These are phyloP conservation scores for Bombardia bombarda DNA, from an alignment of 495 filamentous ascomycete species.

Conservation along the genomic window DNA sequence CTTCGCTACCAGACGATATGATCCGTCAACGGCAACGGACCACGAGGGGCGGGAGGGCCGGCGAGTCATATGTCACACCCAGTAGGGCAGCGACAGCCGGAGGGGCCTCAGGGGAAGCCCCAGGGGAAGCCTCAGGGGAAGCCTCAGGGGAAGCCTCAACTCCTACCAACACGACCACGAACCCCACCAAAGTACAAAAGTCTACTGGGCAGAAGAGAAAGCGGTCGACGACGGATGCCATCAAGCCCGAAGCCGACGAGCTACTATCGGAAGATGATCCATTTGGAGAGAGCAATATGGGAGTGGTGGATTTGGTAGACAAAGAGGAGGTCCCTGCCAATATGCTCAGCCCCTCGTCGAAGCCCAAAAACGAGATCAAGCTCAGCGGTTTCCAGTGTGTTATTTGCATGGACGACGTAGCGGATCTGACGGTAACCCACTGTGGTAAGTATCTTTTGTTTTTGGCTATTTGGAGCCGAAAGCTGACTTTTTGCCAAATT, in stretches of 20 bases:
- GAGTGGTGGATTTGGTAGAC: slow-evolving; percentile 52
- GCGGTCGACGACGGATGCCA: neutral
- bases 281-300: slow-evolving; percentile 8
- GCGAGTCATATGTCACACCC: too few species aligned
- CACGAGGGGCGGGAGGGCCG: too few species aligned
- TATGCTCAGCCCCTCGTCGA: slow-evolving; percentile 38
- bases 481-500: neutral
- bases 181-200: neutral
- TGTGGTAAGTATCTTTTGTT: slow-evolving; percentile 57
- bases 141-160: neutral
- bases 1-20: too few species aligned
- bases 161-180: neutral
- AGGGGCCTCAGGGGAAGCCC: too few species aligned
- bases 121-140: too few species aligned
- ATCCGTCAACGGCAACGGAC: too few species aligned
- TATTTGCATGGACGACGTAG: slow-evolving; percentile 77
- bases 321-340: slow-evolving; percentile 49
- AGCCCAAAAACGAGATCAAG: slow-evolving; percentile 44
- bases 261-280: slow-evolving; percentile 24
- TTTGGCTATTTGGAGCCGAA: neutral
- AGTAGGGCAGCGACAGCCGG: too few species aligned
- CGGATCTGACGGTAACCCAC: slow-evolving; percentile 65
- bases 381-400: slow-evolving; percentile 60
- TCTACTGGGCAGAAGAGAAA: neutral
- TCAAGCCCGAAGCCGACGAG: neutral